Evolutionary conservation across 768 basidiomycete genomes (phyloP).

Genomic region (Amanita exitialis): DNA sequence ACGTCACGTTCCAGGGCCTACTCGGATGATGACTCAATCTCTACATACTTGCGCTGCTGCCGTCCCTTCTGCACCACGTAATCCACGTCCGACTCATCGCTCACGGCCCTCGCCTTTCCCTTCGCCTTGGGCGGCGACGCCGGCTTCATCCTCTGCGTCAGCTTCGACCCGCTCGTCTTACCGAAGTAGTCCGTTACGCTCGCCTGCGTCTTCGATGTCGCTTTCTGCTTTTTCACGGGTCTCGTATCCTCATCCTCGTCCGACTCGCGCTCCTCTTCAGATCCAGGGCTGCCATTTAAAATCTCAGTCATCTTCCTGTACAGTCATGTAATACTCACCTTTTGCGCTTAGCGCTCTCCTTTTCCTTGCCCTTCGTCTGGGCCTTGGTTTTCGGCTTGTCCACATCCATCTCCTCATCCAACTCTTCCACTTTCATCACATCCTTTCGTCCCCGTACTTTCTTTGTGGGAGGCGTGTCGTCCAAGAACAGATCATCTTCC

Average conservation of each 20-base stretch:
- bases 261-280: constrained; percentile 26
- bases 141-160: constrained; percentile 51
- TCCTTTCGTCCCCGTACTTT: constrained; percentile 19
- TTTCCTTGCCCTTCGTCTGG: constrained; percentile 17
- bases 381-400: constrained; percentile 13
- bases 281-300: constrained; percentile 19
- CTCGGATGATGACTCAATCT: constrained; percentile 30
- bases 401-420: constrained; percentile 21
- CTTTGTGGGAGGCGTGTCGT: constrained; percentile 7
- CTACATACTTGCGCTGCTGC: constrained; percentile 52
- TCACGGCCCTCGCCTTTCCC: constrained; percentile 23
- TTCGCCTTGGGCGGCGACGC: constrained; percentile 44
- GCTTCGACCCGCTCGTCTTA: constrained; percentile 36
- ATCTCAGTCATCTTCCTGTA: background rate
- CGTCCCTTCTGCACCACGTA: constrained; percentile 27
- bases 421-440: constrained; percentile 13
- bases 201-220: constrained; percentile 17
- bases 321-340: constrained; percentile 28
- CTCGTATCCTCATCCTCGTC: constrained; percentile 31
- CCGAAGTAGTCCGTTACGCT: constrained; percentile 53
- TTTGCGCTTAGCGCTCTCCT: constrained; percentile 48
- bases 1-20: constrained; percentile 19
- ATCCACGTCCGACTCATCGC: constrained; percentile 35
- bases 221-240: constrained; percentile 45
- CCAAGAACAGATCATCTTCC: constrained; percentile 9